Evolutionary conservation across 305 asterid species (phyloP).

Genomic region (Lippia alba): DNA sequence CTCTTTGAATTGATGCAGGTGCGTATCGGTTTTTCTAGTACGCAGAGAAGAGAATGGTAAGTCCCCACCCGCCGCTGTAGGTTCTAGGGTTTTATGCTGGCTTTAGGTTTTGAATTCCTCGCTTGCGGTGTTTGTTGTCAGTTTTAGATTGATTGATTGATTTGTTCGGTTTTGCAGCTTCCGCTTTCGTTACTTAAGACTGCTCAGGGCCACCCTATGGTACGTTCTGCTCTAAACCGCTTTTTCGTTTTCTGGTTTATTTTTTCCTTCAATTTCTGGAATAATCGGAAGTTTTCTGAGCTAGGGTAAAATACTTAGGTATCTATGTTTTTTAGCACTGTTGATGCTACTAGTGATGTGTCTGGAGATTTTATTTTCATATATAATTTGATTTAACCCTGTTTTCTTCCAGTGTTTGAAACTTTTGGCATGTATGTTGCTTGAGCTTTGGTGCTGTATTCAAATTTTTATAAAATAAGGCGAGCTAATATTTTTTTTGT

Average conservation of each 20-base stretch:
- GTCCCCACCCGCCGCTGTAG: conserved; percentile 19
- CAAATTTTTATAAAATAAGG: background rate
- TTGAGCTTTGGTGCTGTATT: conserved; percentile 5
- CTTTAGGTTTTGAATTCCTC: background rate
- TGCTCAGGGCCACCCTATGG: conserved; percentile 98
- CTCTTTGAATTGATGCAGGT: conserved; percentile 6
- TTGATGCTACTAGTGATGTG: no score
- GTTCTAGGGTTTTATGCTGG: conserved; percentile 41
- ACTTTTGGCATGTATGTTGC: background rate
- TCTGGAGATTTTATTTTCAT: no score
- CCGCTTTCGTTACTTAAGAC: conserved; percentile 94
- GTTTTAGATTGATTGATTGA: conserved; percentile 15
- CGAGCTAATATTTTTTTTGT: background rate
- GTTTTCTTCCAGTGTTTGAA: no score
- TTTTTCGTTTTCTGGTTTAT: background rate
- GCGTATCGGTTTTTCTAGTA: background rate
- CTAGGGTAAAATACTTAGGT: background rate
- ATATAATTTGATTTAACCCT: background rate
- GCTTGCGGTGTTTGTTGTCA: background rate
- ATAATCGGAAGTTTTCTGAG: conserved; percentile 1
- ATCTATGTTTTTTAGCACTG: background rate
- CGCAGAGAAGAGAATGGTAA: conserved; percentile 34
- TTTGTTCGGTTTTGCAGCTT: conserved; percentile 58
- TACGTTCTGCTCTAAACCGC: conserved; percentile 34
- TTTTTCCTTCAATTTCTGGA: background rate